Percentiles rank a stretch among this genome's conserved stretches.
Evolutionary conservation across 495 filamentous ascomycete genomes (phyloP).

Genomic region (Xylaria nigripes): DNA sequence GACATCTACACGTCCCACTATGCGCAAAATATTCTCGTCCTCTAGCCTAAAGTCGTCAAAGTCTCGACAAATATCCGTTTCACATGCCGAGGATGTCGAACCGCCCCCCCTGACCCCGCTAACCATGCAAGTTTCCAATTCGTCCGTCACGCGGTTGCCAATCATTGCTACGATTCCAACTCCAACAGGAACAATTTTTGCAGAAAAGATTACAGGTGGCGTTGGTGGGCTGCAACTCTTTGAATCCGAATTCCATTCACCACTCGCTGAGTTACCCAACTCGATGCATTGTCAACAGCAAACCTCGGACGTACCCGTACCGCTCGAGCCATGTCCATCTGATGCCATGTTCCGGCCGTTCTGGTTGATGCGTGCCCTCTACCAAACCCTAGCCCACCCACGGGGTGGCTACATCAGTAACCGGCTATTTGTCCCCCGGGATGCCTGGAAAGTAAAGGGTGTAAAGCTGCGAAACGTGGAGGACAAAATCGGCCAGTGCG

Average conservation of each 20-base stretch:
- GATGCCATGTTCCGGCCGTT: constrained; percentile 82
- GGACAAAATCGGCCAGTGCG: constrained; percentile 91
- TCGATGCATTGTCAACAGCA: constrained; percentile 29
- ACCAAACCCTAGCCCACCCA: constrained; percentile 85
- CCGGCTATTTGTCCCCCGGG: constrained; percentile 81
- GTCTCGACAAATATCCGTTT: constrained; percentile 66
- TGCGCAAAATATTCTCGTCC: constrained; percentile 75
- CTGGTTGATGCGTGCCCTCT: constrained; percentile 91
- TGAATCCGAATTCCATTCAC: constrained; percentile 72
- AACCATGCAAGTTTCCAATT: constrained; percentile 52
- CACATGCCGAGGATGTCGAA: constrained; percentile 61
- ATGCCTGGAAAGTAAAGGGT: constrained; percentile 89
- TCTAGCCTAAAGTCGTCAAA: constrained; percentile 64
- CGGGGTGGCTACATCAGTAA: constrained; percentile 87
- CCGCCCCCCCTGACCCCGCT: constrained; percentile 67
- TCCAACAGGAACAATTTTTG: constrained; percentile 52
- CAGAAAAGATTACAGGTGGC: constrained; percentile 42
- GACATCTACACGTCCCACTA: constrained; percentile 34
- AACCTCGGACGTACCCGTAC: constrained; percentile 48
- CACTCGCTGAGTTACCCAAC: constrained; percentile 59
- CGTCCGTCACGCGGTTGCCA: constrained; percentile 34
- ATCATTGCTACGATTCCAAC: constrained; percentile 61
- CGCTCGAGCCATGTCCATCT: constrained; percentile 85
- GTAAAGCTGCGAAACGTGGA: constrained; percentile 86
- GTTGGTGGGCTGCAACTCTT: constrained; percentile 73